These are phyloP conservation scores for Phellinidium pouzarii DNA, from an alignment of 1,284 basidiomycete genomes.

Conservation along the genomic window DNA sequence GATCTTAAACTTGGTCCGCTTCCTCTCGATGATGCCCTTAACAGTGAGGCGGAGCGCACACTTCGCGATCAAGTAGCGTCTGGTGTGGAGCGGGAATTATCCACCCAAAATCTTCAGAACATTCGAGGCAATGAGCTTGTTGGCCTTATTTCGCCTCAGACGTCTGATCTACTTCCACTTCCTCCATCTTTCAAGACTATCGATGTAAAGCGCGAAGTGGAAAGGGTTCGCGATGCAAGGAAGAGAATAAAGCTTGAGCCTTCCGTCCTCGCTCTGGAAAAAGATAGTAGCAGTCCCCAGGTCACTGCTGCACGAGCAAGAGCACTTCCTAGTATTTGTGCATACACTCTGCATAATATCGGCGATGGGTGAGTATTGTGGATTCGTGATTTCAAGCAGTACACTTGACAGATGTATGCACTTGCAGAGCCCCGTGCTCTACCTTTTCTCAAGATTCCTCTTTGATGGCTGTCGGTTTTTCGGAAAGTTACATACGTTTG, in stretches of 20 bases:
- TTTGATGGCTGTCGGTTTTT: slow-evolving; percentile 93
- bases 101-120: slow-evolving; percentile 54
- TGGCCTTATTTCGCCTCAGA: slow-evolving; percentile 57
- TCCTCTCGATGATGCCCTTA: slow-evolving; percentile 73
- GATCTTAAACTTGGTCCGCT: slow-evolving; percentile 80
- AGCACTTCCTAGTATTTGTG: slow-evolving; percentile 83
- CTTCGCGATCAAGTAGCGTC: slow-evolving; percentile 61
- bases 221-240: slow-evolving; percentile 81
- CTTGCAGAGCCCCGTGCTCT: slow-evolving; percentile 71
- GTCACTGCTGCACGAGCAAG: slow-evolving; percentile 47
- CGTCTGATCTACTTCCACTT: slow-evolving; percentile 71
- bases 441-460: slow-evolving; percentile 90
- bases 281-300: slow-evolving; percentile 52
- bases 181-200: slow-evolving; percentile 79
- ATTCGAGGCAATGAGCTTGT: slow-evolving; percentile 40
- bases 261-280: slow-evolving; percentile 44
- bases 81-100: slow-evolving; percentile 54
- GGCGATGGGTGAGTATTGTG: slow-evolving; percentile 69
- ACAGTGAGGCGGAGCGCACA: slow-evolving; percentile 70
- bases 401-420: slow-evolving; percentile 12
- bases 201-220: slow-evolving; percentile 91
- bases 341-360: slow-evolving; percentile 88
- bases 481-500: slow-evolving; percentile 91
- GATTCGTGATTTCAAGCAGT: slow-evolving; percentile 8
- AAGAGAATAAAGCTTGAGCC: slow-evolving; percentile 88